Evolutionary conservation across 257 asterid species (phyloP), one percentile per base, ranked within the genome.

Genomic region (Primulina tabacum): DNA sequence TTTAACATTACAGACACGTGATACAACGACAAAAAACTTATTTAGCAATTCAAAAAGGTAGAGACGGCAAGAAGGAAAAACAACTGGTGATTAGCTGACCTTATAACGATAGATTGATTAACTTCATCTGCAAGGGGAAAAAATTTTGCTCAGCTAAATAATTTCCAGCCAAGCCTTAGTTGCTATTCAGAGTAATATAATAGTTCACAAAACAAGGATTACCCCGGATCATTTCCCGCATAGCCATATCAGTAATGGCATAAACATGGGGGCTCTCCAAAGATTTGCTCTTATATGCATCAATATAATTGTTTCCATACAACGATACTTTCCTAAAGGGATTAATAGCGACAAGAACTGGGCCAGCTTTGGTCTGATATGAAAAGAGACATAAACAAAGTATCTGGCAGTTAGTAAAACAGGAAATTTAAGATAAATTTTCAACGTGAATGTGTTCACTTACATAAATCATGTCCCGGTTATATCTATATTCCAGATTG

Each of bases 221-320:
- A 94, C 99, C 99, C 88, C 97, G 90, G 73, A 89, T 83, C 97
- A 94, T 94, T 85, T 91, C 99, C 59, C 95, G 86, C 83, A 90
- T 87, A 70, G 99, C 99, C 71, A 92, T 89, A 77, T 91, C 99
- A 24, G 97, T 86, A 70, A 94, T 86, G 63, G 97, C 97, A 82
- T 94, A 94, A 29, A 94, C 97, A 80, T 91, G 99, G 17, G 99
- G 99, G 79, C 76, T 81, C 8, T 82, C 90, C 70, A 79, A 30
- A 73, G 92, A 80, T 85, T 91, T 94, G 68, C 79, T 75, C 88
- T 82, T 89, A 77, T 94, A 94, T 28, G 96, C 97, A 81, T 91
- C 89, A 76, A 94, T 81, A 70, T 80, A 85, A 71, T 89, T 86
- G 72, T 79, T 84, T 61, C 95, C 90, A 85, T 89, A 94, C 66